Evolutionary conservation across 305 asterid species (phyloP).

Genomic region (Petunia hybrid): DNA sequence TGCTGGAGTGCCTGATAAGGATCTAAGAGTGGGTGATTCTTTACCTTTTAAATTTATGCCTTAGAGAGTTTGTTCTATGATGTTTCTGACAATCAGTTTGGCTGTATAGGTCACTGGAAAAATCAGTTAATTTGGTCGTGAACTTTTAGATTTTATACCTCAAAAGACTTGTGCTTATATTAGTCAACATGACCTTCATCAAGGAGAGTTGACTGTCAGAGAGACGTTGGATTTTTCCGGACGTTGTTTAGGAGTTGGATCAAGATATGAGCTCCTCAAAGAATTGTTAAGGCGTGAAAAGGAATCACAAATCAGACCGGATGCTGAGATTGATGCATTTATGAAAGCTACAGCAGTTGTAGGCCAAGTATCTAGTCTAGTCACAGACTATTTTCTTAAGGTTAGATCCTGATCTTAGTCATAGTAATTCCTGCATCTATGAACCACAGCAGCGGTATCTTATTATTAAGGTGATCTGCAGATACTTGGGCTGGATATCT

Average conservation of each 20-base stretch:
- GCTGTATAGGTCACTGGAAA: constrained; percentile 69
- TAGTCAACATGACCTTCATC: constrained; percentile 96
- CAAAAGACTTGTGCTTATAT: constrained; percentile 95
- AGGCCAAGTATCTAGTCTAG: constrained; percentile 91
- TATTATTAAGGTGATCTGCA: constrained; percentile 37
- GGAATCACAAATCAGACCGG: constrained; percentile 87
- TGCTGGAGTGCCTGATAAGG: constrained; percentile 74
- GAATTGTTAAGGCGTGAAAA: constrained; percentile 88
- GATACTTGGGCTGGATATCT: constrained; percentile 94
- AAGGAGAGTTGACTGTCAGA: constrained; percentile 95
- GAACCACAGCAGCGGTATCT: neutral
- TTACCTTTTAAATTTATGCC: neutral
- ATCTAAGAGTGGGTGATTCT: constrained; percentile 65
- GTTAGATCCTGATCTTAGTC: constrained; percentile 45
- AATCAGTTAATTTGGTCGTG: constrained; percentile 90
- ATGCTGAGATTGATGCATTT: constrained; percentile 89
- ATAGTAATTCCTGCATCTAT: constrained; percentile 16
- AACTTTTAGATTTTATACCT: constrained; percentile 78
- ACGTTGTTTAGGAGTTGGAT: constrained; percentile 95
- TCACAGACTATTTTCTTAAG: constrained; percentile 88
- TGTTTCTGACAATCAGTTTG: neutral
- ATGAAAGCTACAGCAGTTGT: constrained; percentile 93
- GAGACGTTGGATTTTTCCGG: constrained; percentile 88
- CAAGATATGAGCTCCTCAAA: constrained; percentile 85
- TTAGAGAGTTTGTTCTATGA: constrained; percentile 7